phyloP scores from a whole-genome alignment of 495 filamentous ascomycete species.

The Podospora didyma region DNA sequence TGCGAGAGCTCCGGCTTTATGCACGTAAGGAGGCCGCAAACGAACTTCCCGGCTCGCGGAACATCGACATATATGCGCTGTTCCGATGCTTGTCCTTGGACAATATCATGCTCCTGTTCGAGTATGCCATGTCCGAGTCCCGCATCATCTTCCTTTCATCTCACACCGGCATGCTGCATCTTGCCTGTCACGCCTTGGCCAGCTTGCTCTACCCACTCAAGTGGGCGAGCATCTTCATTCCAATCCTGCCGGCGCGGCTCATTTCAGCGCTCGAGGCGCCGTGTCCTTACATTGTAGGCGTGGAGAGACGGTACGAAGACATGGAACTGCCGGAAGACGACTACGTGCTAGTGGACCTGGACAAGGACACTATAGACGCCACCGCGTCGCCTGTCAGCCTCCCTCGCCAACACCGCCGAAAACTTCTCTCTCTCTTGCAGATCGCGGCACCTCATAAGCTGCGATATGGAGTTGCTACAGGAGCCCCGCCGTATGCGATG shows the following conservation, averaged over 20 bases:
- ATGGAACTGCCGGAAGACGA: constrained; percentile 94
- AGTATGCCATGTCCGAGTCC: constrained; percentile 89
- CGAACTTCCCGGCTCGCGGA: constrained; percentile 88
- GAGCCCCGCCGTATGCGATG: constrained; percentile 88
- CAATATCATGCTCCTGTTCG: constrained; percentile 88
- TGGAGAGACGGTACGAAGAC: constrained; percentile 89
- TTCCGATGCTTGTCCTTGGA: constrained; percentile 85
- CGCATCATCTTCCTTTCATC: constrained; percentile 95
- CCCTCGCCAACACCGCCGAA: constrained; percentile 84
- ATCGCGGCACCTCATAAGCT: constrained; percentile 85
- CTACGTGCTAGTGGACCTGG: constrained; percentile 90
- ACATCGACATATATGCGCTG: constrained; percentile 87
- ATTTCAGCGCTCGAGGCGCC: constrained; percentile 90
- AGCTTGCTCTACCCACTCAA: constrained; percentile 85
- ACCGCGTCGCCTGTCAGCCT: constrained; percentile 67
- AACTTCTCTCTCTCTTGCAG: constrained; percentile 83
- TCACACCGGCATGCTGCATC: constrained; percentile 92
- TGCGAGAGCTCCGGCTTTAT: constrained; percentile 87
- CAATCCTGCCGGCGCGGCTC: constrained; percentile 80
- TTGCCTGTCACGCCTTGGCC: constrained; percentile 77
- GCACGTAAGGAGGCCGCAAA: constrained; percentile 90
- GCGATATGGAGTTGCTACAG: constrained; percentile 77
- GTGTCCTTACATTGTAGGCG: constrained; percentile 94
- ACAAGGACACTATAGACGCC: constrained; percentile 82
- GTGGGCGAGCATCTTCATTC: constrained; percentile 92